Conservation (phyloP, 148 eudicot genomes). For the Simmondsia chinensis region DNA sequence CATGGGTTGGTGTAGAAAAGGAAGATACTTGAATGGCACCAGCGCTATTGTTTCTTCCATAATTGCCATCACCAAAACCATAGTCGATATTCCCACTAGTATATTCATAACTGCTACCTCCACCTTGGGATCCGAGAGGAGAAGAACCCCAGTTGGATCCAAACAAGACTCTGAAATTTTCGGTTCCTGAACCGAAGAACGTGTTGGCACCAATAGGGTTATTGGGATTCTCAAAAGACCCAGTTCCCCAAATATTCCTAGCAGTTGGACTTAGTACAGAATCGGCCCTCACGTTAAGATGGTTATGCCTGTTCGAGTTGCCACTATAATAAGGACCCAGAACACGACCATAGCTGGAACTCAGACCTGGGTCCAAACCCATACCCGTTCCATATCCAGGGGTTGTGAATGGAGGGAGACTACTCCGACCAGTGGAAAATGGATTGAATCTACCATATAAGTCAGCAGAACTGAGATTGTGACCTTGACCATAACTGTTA, state of each 20-base stretch:
- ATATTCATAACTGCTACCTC: slow-evolving; percentile 36
- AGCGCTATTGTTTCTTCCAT: slow-evolving; percentile 38
- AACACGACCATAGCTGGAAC: slow-evolving; percentile 48
- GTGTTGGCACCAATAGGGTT: slow-evolving; percentile 21
- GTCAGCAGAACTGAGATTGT: slow-evolving; percentile 48
- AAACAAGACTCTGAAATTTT: slow-evolving; percentile 41
- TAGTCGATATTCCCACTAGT: slow-evolving; percentile 39
- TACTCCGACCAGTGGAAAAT: slow-evolving; percentile 40
- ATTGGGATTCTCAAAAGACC: slow-evolving; percentile 30
- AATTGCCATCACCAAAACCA: slow-evolving; percentile 40
- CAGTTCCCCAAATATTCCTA: slow-evolving; percentile 56
- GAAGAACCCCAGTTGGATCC: slow-evolving; percentile 51
- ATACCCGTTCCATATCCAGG: slow-evolving; percentile 52
- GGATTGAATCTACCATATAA: slow-evolving; percentile 65
- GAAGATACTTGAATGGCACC: slow-evolving; percentile 27
- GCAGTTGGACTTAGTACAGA: slow-evolving; percentile 37
- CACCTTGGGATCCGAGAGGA: slow-evolving; percentile 26
- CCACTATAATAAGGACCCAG: slow-evolving; percentile 50
- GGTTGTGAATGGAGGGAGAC: slow-evolving; percentile 53
- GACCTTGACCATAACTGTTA: slow-evolving; percentile 52
- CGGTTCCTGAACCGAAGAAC: slow-evolving; percentile 48
- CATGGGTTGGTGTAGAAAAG: slow-evolving; percentile 35
- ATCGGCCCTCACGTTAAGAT: slow-evolving; percentile 38
- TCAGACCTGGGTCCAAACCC: slow-evolving; percentile 52
- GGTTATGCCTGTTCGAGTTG: slow-evolving; percentile 40